Conservation (phyloP, 140 eudicot genomes). For the Erigeron philadelphicus region DNA sequence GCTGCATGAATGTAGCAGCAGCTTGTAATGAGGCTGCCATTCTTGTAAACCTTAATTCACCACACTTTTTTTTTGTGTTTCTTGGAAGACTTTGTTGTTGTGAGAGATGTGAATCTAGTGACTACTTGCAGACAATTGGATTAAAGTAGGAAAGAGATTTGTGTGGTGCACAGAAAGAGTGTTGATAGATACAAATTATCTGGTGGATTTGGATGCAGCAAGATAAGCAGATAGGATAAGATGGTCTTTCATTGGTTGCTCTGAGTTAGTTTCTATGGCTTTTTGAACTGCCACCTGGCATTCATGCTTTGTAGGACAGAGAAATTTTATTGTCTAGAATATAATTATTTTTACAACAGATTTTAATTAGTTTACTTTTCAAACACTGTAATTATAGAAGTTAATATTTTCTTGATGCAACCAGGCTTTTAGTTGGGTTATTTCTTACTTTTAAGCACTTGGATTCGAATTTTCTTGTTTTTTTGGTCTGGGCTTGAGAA, state of each 20-base stretch:
- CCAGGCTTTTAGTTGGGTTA: too few relatives aligned
- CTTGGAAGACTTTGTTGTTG: conserved; percentile 7
- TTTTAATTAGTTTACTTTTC: too few relatives aligned
- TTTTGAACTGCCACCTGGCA: conserved; percentile 38
- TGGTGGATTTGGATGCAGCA: conserved; percentile 29
- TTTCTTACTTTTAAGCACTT: too few relatives aligned
- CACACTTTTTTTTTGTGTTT: neutral
- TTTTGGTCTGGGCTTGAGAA: too few relatives aligned
- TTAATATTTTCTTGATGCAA: too few relatives aligned
- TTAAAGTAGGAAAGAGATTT: conserved; percentile 33
- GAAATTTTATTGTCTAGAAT: neutral
- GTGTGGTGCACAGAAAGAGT: conserved; percentile 30
- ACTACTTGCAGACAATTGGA: conserved; percentile 25
- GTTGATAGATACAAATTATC: conserved; percentile 17
- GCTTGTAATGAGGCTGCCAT: conserved; percentile 77
- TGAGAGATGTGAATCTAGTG: conserved; percentile 14
- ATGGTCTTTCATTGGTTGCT: conserved; percentile 43
- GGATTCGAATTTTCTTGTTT: too few relatives aligned
- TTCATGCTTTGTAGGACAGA: conserved; percentile 14
- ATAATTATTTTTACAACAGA: neutral
- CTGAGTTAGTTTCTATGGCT: conserved; percentile 17
- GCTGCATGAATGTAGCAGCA: conserved; percentile 74
- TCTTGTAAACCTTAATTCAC: conserved; percentile 18
- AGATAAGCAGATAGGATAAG: conserved; percentile 78
- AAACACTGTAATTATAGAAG: too few relatives aligned